A percentile compares a stretch with the other conserved stretches of the same genome.
Evolutionary conservation across 129 eudicot genomes (phyloP).

Genomic region (Erigeron canadensis): DNA sequence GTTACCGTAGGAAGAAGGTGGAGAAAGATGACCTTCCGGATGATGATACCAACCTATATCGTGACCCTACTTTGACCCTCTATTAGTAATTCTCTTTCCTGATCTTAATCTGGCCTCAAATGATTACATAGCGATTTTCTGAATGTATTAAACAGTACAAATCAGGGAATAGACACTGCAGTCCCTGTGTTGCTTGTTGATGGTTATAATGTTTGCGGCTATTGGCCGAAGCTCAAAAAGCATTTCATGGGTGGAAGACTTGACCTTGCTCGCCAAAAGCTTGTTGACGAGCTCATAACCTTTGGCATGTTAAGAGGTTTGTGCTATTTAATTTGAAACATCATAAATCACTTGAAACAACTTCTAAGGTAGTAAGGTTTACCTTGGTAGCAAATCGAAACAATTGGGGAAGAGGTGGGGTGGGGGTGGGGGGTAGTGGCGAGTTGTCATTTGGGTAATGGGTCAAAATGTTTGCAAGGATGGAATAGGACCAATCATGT

Average conservation of each 20-base stretch:
- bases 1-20: conserved; percentile 86
- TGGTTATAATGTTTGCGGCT: conserved; percentile 96
- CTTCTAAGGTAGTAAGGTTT: neutral
- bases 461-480: neutral
- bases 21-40: conserved; percentile 85
- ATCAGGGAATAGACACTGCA: conserved; percentile 66
- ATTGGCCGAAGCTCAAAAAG: conserved; percentile 92
- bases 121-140: conserved; percentile 10
- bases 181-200: conserved; percentile 94
- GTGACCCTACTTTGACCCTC: conserved; percentile 77
- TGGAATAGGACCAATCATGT: no score
- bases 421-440: no score
- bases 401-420: neutral
- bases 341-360: neutral
- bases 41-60: conserved; percentile 61
- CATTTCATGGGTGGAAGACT: conserved; percentile 84
- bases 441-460: neutral
- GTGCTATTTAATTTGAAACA: conserved; percentile 19
- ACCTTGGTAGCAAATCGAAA: neutral
- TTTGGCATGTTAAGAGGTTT: conserved; percentile 88
- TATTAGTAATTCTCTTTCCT: conserved; percentile 52
- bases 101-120: conserved; percentile 10
- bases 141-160: conserved; percentile 51
- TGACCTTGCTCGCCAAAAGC: conserved; percentile 87
- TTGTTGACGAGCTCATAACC: conserved; percentile 74